Conservation (phyloP, 768 basidiomycete species). For the Leccinum imitatum region DNA sequence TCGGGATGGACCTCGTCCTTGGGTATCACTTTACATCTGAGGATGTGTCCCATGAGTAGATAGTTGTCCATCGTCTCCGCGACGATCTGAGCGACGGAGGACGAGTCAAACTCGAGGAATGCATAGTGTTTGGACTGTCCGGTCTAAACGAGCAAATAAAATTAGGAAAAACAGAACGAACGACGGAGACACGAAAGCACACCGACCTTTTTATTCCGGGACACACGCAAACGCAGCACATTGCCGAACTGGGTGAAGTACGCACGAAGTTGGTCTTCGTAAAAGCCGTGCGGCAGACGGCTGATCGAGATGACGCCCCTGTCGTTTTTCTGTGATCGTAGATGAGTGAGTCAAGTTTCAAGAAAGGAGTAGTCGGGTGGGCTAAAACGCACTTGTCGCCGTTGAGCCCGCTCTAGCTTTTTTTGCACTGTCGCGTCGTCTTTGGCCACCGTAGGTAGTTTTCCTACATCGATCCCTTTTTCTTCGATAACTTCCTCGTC, state of each 20-base stretch:
- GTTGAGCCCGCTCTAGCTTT: slow-evolving; percentile 58
- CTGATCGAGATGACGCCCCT: slow-evolving; percentile 87
- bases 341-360: not conserved
- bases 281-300: slow-evolving; percentile 95
- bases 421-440: slow-evolving; percentile 79
- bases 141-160: slow-evolving; percentile 57
- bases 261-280: slow-evolving; percentile 88
- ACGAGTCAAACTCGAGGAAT: slow-evolving; percentile 92
- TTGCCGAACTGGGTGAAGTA: slow-evolving; percentile 97
- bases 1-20: slow-evolving; percentile 89
- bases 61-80: slow-evolving; percentile 99
- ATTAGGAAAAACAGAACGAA: not conserved
- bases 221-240: slow-evolving; percentile 83
- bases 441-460: slow-evolving; percentile 84
- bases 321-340: slow-evolving; percentile 47
- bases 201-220: slow-evolving; percentile 86
- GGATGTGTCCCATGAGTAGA: slow-evolving; percentile 89
- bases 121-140: slow-evolving; percentile 96
- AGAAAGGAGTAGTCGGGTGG: not conserved
- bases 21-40: slow-evolving; percentile 88
- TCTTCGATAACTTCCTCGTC: slow-evolving; percentile 69
- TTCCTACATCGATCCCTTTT: slow-evolving; percentile 64
- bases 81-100: slow-evolving; percentile 89
- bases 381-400: slow-evolving; percentile 56
- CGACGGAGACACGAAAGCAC: not conserved